These are phyloP conservation scores for Penicillium robsamsonii DNA, from an alignment of 495 filamentous ascomycete genomes.

Conservation along the genomic window DNA sequence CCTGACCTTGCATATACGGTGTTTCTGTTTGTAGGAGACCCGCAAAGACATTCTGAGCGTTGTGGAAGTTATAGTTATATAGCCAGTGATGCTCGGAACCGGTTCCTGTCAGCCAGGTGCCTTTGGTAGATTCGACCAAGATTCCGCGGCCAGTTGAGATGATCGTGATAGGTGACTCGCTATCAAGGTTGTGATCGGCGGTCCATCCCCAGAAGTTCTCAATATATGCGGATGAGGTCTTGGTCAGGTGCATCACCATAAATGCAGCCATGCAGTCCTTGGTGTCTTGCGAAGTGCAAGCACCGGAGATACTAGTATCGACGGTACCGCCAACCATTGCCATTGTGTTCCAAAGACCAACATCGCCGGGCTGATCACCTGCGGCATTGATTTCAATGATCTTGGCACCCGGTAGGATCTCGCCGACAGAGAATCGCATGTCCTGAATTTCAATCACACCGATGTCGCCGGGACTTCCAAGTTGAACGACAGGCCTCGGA, in stretches of 20 bases:
- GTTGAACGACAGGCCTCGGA: slow-evolving; percentile 56
- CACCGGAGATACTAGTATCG: slow-evolving; percentile 34
- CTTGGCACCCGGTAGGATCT: slow-evolving; percentile 50
- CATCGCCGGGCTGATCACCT: slow-evolving; percentile 50
- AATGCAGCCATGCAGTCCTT: slow-evolving; percentile 49
- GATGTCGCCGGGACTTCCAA: slow-evolving; percentile 56
- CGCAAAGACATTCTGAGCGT: slow-evolving; percentile 47
- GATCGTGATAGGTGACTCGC: slow-evolving; percentile 28
- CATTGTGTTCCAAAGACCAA: slow-evolving; percentile 57
- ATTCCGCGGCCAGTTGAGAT: slow-evolving; percentile 52
- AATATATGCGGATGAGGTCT: slow-evolving; percentile 51
- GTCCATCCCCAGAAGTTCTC: slow-evolving; percentile 64
- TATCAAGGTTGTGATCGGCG: slow-evolving; percentile 56
- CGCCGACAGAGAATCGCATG: slow-evolving; percentile 52
- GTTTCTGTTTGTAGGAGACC: slow-evolving; percentile 46
- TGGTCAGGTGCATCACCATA: slow-evolving; percentile 52
- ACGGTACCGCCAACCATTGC: slow-evolving; percentile 53
- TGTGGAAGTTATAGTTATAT: slow-evolving; percentile 51
- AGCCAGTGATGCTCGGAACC: slow-evolving; percentile 50
- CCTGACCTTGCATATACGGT: slow-evolving; percentile 46
- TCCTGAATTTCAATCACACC: slow-evolving; percentile 60
- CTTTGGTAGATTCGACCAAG: slow-evolving; percentile 46
- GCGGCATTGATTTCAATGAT: slow-evolving; percentile 52
- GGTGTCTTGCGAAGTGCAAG: slow-evolving; percentile 40
- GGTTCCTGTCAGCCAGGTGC: slow-evolving; percentile 43